These are phyloP conservation scores for Daldinia sp. DNA, from an alignment of 2,329 filamentous ascomycete genomes.

Conservation along the genomic window DNA sequence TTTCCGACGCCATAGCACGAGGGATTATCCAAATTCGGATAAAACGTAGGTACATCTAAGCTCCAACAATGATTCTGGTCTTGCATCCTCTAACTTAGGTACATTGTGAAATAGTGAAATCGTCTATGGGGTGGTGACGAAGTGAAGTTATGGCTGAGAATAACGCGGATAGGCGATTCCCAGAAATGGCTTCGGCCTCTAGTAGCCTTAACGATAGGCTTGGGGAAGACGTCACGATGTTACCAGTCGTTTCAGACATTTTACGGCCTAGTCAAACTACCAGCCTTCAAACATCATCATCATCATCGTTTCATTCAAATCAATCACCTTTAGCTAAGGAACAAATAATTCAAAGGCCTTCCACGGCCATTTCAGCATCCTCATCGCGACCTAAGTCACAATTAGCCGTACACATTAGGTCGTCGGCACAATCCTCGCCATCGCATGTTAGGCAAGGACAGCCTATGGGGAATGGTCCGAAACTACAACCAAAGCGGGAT, in stretches of 20 bases:
- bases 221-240: slow-evolving; percentile 1
- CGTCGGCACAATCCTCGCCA: slow-evolving; percentile 33
- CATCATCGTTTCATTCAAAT: slow-evolving; percentile 13
- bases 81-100: neutral
- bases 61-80: neutral
- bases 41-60: neutral
- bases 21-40: neutral
- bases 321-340: neutral
- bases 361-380: slow-evolving; percentile 15
- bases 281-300: neutral
- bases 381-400: slow-evolving; percentile 17
- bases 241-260: slow-evolving; percentile 27
- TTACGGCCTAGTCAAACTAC: slow-evolving; percentile 12
- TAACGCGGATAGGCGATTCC: neutral
- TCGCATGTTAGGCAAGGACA: slow-evolving; percentile 25
- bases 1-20: neutral
- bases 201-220: neutral
- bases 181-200: slow-evolving; percentile 1
- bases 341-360: slow-evolving; percentile 6
- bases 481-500: slow-evolving; percentile 11
- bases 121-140: slow-evolving; percentile 10
- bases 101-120: neutral
- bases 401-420: slow-evolving; percentile 43
- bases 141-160: slow-evolving; percentile 12
- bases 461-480: slow-evolving; percentile 2